Percentiles rank a stretch among this genome's conserved stretches.
Evolutionary conservation across 23 red algal genomes (phyloP).

Genomic region (Chondrus crispus): DNA sequence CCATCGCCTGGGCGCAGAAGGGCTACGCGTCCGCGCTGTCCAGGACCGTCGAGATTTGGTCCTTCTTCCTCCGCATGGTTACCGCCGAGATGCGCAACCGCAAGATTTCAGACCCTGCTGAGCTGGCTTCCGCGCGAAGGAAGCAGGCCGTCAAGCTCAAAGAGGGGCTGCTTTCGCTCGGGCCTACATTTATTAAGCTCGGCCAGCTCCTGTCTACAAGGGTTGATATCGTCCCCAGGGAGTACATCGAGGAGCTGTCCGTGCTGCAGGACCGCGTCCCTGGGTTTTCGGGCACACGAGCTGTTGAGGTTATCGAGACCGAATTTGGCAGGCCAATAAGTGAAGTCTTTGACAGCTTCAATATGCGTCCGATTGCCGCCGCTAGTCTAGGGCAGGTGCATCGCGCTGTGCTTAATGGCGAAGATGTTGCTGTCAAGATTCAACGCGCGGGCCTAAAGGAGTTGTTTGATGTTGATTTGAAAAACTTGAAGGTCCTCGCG

Average conservation of each 20-base stretch:
- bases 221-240: conserved; percentile 79
- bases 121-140: neutral
- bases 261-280: conserved; percentile 90
- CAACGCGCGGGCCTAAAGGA: conserved; percentile 90
- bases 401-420: conserved; percentile 70
- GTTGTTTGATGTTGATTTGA: conserved; percentile 92
- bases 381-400: conserved; percentile 98
- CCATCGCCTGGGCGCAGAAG: neutral
- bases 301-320: conserved; percentile 62
- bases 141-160: conserved; percentile 29
- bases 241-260: conserved; percentile 84
- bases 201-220: conserved; percentile 91
- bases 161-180: conserved; percentile 52
- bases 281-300: conserved; percentile 61
- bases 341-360: conserved; percentile 72
- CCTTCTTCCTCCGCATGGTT: conserved; percentile 62
- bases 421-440: conserved; percentile 89
- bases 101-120: conserved; percentile 7
- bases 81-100: conserved; percentile 60
- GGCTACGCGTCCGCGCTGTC: neutral
- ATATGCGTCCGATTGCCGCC: conserved; percentile 85
- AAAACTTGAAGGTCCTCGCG: conserved; percentile 79
- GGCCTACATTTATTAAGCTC: conserved; percentile 99
- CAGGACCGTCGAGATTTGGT: conserved; percentile 70
- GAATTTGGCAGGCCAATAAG: conserved; percentile 71